A percentile compares a stretch with the other conserved stretches of the same genome.
phyloP scores from a whole-genome alignment of 1,284 basidiomycete genomes.

The Cyathus pygmaeus region DNA sequence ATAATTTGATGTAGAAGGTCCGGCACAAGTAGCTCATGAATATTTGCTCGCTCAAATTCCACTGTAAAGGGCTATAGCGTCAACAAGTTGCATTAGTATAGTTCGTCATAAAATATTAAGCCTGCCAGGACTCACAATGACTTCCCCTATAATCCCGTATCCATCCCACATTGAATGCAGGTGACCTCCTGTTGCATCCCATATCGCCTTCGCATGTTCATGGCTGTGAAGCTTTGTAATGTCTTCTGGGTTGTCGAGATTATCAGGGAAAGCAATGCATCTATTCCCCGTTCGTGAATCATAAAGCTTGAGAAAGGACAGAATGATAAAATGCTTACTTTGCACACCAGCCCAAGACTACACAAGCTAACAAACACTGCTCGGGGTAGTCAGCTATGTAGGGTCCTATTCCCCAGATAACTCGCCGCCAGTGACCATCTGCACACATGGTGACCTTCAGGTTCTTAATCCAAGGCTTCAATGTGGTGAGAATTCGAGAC shows the following conservation, averaged over 20 bases:
- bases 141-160: slow-evolving; percentile 11
- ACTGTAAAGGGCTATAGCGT: slow-evolving; percentile 44
- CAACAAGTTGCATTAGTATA: not conserved
- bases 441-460: slow-evolving; percentile 30
- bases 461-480: slow-evolving; percentile 36
- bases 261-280: slow-evolving; percentile 10
- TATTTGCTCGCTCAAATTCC: slow-evolving; percentile 42
- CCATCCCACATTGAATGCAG: slow-evolving; percentile 8
- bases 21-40: slow-evolving; percentile 43
- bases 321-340: slow-evolving; percentile 19
- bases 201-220: slow-evolving; percentile 9
- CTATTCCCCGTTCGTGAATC: not conserved
- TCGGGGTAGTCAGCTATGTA: slow-evolving; percentile 48
- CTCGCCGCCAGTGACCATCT: slow-evolving; percentile 33
- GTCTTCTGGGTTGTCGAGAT: slow-evolving; percentile 6
- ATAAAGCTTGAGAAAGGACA: not conserved
- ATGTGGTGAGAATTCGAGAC: slow-evolving; percentile 18
- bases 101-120: not conserved
- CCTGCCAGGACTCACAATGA: slow-evolving; percentile 2
- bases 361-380: slow-evolving; percentile 29
- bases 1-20: slow-evolving; percentile 54
- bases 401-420: slow-evolving; percentile 38
- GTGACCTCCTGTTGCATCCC: not conserved
- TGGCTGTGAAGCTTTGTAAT: slow-evolving; percentile 2
- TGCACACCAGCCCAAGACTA: slow-evolving; percentile 42